Evolutionary conservation across 1,284 basidiomycete species (phyloP).

Genomic region (Cystobasidiaceae sp.): DNA sequence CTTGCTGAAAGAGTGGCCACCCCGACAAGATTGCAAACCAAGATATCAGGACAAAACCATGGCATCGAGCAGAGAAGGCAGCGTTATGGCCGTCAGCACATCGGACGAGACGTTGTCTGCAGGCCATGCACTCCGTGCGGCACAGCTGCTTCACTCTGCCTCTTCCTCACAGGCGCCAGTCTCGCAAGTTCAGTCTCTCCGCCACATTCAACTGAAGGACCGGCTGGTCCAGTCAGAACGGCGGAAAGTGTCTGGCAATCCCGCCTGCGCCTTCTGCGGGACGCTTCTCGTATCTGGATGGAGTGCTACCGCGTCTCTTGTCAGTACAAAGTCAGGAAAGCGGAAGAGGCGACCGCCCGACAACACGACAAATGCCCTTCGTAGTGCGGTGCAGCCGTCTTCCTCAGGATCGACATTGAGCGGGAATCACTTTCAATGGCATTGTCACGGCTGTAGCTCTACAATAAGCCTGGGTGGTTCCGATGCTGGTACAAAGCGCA

Average conservation of each 20-base stretch:
- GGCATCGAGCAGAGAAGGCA: too few species aligned
- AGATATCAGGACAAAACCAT: too few species aligned
- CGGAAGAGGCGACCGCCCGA: background rate
- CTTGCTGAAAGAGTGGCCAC: too few species aligned
- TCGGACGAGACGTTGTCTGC: background rate
- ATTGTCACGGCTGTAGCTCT: background rate
- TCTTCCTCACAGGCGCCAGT: background rate
- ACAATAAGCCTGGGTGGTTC: background rate
- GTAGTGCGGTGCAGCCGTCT: too few species aligned
- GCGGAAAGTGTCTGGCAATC: background rate
- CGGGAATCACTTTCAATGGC: background rate
- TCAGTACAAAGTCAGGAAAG: background rate
- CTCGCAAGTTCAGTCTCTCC: background rate
- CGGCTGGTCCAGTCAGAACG: background rate
- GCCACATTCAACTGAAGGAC: background rate
- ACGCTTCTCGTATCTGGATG: conserved; percentile 4
- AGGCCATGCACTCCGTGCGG: conserved; percentile 2
- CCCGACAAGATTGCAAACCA: too few species aligned
- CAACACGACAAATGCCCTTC: too few species aligned
- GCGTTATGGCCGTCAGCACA: too few species aligned
- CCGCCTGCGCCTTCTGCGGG: conserved; percentile 5
- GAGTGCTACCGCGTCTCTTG: background rate
- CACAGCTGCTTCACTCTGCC: background rate
- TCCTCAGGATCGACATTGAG: background rate
- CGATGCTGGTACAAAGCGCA: background rate